These are phyloP conservation scores for Penicillium thymicola DNA, from an alignment of 2,329 filamentous ascomycete species.

Conservation along the genomic window DNA sequence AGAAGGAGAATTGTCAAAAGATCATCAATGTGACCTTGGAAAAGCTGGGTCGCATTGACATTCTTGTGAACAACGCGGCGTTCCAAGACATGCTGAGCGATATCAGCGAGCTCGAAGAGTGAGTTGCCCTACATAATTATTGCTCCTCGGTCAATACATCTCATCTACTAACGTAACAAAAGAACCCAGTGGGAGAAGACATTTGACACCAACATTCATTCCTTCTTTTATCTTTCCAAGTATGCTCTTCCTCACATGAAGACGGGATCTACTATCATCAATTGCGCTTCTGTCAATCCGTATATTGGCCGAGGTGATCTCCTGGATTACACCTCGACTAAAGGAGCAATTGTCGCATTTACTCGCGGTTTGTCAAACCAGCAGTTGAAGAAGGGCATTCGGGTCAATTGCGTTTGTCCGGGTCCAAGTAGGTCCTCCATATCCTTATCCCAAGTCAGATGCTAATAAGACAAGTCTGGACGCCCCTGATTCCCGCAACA, in stretches of 20 bases:
- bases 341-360: slow-evolving; percentile 73
- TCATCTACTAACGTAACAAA: neutral
- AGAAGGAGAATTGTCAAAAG: slow-evolving; percentile 65
- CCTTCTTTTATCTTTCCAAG: slow-evolving; percentile 77
- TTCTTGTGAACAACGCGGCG: slow-evolving; percentile 65
- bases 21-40: slow-evolving; percentile 64
- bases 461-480: slow-evolving; percentile 57
- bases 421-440: slow-evolving; percentile 53
- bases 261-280: slow-evolving; percentile 73
- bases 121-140: slow-evolving; percentile 28
- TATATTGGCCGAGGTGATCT: slow-evolving; percentile 78
- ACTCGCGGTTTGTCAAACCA: slow-evolving; percentile 76
- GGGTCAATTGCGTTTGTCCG: slow-evolving; percentile 72
- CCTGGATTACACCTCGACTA: slow-evolving; percentile 74
- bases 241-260: slow-evolving; percentile 73
- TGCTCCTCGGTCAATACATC: neutral
- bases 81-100: slow-evolving; percentile 71
- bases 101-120: slow-evolving; percentile 69
- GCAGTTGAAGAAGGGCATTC: slow-evolving; percentile 66
- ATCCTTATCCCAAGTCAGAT: neutral
- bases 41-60: slow-evolving; percentile 67
- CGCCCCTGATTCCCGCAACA: slow-evolving; percentile 68
- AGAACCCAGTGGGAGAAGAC: slow-evolving; percentile 76
- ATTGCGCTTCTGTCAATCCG: slow-evolving; percentile 79
- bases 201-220: slow-evolving; percentile 80